A percentile compares a stretch with the other conserved stretches of the same genome.
Conservation (phyloP, 1,284 basidiomycete species). For the Flammula alnicola region DNA sequence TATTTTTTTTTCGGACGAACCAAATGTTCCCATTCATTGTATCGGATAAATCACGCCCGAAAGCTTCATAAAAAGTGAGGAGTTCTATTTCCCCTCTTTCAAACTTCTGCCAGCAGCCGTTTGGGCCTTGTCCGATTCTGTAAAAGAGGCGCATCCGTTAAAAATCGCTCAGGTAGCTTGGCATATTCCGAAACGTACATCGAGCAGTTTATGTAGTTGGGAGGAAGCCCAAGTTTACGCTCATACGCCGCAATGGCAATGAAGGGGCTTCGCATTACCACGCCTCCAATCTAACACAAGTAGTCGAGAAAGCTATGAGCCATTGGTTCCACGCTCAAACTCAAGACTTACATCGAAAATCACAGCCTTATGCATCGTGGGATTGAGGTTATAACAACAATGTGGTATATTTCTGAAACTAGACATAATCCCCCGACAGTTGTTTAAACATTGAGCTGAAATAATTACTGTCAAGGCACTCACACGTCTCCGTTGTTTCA, state of each 20-base stretch:
- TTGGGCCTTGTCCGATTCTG: constrained; percentile 62
- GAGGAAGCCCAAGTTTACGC: constrained; percentile 60
- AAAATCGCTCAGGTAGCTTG: not conserved
- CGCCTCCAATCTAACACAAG: constrained; percentile 66
- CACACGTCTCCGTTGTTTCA: no score
- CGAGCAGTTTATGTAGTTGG: constrained; percentile 76
- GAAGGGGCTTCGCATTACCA: constrained; percentile 77
- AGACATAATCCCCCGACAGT: no score
- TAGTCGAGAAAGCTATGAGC: not conserved
- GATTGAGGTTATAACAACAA: not conserved
- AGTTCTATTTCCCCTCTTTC: constrained; percentile 76
- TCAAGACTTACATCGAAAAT: constrained; percentile 53
- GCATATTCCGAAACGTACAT: constrained; percentile 50
- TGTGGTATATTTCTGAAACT: no score
- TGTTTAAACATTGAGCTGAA: no score
- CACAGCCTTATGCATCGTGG: constrained; percentile 53
- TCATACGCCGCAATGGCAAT: constrained; percentile 76
- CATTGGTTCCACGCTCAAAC: not conserved
- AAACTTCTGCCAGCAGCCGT: constrained; percentile 79
- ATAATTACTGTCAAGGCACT: no score
- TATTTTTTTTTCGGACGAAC: constrained; percentile 38
- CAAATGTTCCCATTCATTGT: constrained; percentile 63
- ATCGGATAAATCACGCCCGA: constrained; percentile 74
- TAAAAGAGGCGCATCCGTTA: not conserved
- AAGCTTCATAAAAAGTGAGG: constrained; percentile 68